phyloP scores from a whole-genome alignment of 768 basidiomycete genomes.

The Kondoa subrosea region DNA sequence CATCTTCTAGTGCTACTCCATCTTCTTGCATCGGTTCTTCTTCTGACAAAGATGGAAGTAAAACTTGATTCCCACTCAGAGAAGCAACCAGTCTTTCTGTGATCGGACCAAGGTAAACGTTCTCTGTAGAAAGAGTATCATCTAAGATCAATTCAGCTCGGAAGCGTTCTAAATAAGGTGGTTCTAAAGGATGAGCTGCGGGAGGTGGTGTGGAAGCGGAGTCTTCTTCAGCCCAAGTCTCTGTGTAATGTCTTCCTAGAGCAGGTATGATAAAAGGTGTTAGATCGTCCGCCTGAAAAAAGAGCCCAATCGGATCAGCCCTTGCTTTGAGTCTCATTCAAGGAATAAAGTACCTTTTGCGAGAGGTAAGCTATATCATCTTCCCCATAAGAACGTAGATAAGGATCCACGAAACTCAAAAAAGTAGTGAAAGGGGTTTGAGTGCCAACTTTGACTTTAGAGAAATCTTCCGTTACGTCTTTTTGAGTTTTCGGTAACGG shows the following conservation, averaged over 20 bases:
- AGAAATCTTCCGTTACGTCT: slow-evolving; percentile 37
- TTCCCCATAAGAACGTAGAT: slow-evolving; percentile 72
- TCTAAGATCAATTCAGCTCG: slow-evolving; percentile 68
- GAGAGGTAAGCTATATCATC: slow-evolving; percentile 91
- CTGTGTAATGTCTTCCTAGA: slow-evolving; percentile 70
- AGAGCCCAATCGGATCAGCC: slow-evolving; percentile 13
- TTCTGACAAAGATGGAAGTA: slow-evolving; percentile 29
- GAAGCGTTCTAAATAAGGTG: slow-evolving; percentile 19
- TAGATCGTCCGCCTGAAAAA: slow-evolving; percentile 49
- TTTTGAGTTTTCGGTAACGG: slow-evolving; percentile 34
- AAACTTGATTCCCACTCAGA: background rate
- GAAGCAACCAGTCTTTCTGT: slow-evolving; percentile 13
- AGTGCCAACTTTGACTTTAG: slow-evolving; percentile 32
- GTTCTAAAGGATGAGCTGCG: slow-evolving; percentile 14
- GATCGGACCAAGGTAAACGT: slow-evolving; percentile 15
- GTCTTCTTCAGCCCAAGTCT: slow-evolving; percentile 90
- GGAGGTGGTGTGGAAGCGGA: background rate
- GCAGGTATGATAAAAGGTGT: slow-evolving; percentile 74
- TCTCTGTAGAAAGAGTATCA: slow-evolving; percentile 49
- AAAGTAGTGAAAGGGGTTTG: slow-evolving; percentile 46
- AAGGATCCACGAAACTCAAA: slow-evolving; percentile 74
- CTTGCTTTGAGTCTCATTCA: background rate
- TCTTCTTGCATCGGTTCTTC: slow-evolving; percentile 7
- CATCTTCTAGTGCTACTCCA: slow-evolving; percentile 51
- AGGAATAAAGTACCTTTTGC: slow-evolving; percentile 42